Evolutionary conservation across 495 filamentous ascomycete species (phyloP).

Genomic region (Penicillium daleae): DNA sequence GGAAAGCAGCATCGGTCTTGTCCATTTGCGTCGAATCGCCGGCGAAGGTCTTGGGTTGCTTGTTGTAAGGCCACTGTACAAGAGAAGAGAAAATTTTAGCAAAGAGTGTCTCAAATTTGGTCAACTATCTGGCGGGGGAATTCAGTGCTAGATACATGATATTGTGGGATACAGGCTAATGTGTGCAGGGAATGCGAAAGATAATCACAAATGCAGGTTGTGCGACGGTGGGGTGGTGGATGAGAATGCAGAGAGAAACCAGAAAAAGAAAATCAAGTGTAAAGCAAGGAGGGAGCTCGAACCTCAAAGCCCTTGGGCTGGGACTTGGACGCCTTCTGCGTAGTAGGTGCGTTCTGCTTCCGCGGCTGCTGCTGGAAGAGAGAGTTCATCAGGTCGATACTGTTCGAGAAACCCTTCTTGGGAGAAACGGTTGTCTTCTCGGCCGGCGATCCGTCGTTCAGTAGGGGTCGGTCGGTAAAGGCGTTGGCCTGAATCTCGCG

Average conservation of each 20-base stretch:
- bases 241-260: conserved; percentile 2
- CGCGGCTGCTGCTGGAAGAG: conserved; percentile 65
- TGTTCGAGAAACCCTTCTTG: conserved; percentile 68
- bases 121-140: conserved; percentile 33
- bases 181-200: not conserved
- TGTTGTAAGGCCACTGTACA: conserved; percentile 85
- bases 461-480: conserved; percentile 45
- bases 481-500: conserved; percentile 61
- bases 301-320: conserved; percentile 72
- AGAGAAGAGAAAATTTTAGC: conserved; percentile 48
- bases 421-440: conserved; percentile 37
- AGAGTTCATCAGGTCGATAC: conserved; percentile 91
- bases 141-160: conserved; percentile 33
- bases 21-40: conserved; percentile 61
- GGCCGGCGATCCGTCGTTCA: conserved; percentile 41
- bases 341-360: conserved; percentile 41
- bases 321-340: conserved; percentile 45
- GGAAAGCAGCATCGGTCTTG: conserved; percentile 60
- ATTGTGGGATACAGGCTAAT: conserved; percentile 14
- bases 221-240: not conserved
- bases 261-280: conserved; percentile 21
- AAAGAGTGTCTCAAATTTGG: conserved; percentile 29
- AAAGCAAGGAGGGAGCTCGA: conserved; percentile 57
- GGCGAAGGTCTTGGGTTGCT: conserved; percentile 66
- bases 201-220: not conserved